A percentile compares a stretch with the other conserved stretches of the same genome.
These are phyloP conservation scores for Ophiostoma pallidulum DNA, from an alignment of 2,329 filamentous ascomycete species.

Conservation along the genomic window DNA sequence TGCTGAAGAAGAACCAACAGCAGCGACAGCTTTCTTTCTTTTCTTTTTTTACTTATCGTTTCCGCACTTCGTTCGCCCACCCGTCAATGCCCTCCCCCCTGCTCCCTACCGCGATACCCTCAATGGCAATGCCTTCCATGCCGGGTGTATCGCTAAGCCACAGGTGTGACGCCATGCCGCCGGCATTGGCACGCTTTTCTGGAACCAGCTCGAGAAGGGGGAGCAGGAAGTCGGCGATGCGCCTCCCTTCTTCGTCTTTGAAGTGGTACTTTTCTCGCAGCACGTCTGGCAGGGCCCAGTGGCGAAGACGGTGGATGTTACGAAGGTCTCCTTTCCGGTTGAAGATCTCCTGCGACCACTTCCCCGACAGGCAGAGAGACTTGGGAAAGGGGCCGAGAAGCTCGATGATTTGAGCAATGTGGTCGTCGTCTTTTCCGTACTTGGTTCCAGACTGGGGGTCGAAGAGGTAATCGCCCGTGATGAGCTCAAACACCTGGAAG, in stretches of 20 bases:
- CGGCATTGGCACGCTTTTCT: constrained; percentile 84
- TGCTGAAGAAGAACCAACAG: too few relatives aligned
- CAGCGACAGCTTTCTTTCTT: neutral
- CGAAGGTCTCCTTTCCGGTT: constrained; percentile 94
- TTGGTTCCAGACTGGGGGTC: constrained; percentile 97
- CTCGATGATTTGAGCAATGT: constrained; percentile 98
- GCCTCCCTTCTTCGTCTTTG: constrained; percentile 66
- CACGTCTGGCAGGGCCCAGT: constrained; percentile 92
- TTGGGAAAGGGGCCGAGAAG: constrained; percentile 89
- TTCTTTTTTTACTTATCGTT: constrained; percentile 42
- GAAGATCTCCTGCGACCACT: constrained; percentile 98
- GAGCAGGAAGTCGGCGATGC: constrained; percentile 69
- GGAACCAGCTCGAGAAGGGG: constrained; percentile 89
- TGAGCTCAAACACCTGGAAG: constrained; percentile 81
- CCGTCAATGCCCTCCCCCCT: constrained; percentile 89
- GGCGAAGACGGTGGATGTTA: constrained; percentile 91
- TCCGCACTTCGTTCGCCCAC: constrained; percentile 84
- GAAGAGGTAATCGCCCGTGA: constrained; percentile 97
- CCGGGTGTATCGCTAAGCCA: constrained; percentile 81
- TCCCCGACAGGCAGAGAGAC: constrained; percentile 80
- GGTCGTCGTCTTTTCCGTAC: constrained; percentile 98
- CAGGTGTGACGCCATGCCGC: constrained; percentile 79
- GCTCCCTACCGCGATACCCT: constrained; percentile 65
- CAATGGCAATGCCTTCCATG: constrained; percentile 72
- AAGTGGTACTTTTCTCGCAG: constrained; percentile 97